Percentiles rank a stretch among this genome's conserved stretches.
Conservation (phyloP, 2,329 filamentous ascomycete species). For the Drechslera avenae region DNA sequence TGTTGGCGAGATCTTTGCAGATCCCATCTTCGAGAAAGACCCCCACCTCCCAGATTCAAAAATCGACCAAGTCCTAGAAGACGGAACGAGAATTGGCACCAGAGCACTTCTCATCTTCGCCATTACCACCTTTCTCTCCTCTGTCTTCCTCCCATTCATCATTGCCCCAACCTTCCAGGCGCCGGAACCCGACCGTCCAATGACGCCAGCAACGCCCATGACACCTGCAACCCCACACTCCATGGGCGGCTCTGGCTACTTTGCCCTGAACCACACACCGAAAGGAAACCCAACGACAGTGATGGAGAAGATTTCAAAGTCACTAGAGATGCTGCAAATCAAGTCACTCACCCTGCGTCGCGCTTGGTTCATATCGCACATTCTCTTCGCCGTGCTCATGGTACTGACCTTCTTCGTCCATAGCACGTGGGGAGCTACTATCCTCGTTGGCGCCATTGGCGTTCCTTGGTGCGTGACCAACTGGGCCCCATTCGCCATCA, state of each 20-base stretch:
- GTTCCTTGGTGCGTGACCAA: conserved; percentile 91
- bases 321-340: conserved; percentile 71
- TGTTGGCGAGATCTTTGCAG: conserved; percentile 88
- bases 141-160: conserved; percentile 83
- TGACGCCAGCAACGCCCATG: conserved; percentile 50
- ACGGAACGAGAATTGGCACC: conserved; percentile 83
- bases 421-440: conserved; percentile 72
- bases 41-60: conserved; percentile 77
- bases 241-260: conserved; percentile 43
- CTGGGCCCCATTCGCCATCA: conserved; percentile 95
- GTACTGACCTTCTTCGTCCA: conserved; percentile 80
- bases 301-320: conserved; percentile 33
- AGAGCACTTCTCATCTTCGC: conserved; percentile 90
- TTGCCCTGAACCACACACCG: conserved; percentile 32
- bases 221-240: conserved; percentile 42
- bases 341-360: conserved; percentile 84
- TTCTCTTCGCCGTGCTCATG: conserved; percentile 84
- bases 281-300: conserved; percentile 28
- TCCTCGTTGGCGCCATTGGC: conserved; percentile 79
- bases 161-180: conserved; percentile 76
- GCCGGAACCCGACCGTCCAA: conserved; percentile 45
- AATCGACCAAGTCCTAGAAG: conserved; percentile 79
- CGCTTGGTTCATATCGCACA: conserved; percentile 81
- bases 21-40: conserved; percentile 77
- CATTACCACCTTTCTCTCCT: conserved; percentile 79